Conservation (phyloP, 208 protist genomes). For the Porcisia deanei region DNA sequence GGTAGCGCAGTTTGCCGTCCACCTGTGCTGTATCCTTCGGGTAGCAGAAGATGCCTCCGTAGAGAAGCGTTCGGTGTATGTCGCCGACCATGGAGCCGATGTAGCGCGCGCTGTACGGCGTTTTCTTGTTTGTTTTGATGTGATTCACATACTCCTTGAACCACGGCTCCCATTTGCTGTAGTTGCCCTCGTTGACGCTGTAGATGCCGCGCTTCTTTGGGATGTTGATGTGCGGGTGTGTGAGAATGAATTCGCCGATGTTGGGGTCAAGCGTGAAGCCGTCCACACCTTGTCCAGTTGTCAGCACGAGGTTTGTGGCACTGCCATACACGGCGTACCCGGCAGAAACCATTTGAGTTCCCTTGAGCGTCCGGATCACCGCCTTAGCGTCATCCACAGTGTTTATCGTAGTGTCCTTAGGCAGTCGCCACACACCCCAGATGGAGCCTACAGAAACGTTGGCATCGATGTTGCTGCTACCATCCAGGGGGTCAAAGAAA, state of each 20-base stretch:
- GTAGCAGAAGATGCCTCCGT: constrained; percentile 99
- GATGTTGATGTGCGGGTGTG: constrained; percentile 93
- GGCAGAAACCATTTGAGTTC: constrained; percentile 75
- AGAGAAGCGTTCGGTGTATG: constrained; percentile 98
- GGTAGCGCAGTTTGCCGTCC: constrained; percentile 96
- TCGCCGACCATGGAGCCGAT: constrained; percentile 97
- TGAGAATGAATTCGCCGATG: constrained; percentile 97
- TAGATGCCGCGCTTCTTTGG: constrained; percentile 94
- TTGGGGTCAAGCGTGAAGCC: constrained; percentile 96
- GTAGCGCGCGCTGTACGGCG: constrained; percentile 81
- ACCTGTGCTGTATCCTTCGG: constrained; percentile 89
- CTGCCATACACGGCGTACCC: constrained; percentile 97
- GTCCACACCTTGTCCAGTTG: constrained; percentile 89
- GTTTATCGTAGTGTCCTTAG: constrained; percentile 74
- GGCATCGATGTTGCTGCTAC: constrained; percentile 97
- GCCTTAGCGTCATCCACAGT: constrained; percentile 80
- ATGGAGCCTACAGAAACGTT: constrained; percentile 96
- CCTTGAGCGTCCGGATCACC: constrained; percentile 63
- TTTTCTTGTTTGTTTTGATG: constrained; percentile 67
- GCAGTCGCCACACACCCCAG: constrained; percentile 87
- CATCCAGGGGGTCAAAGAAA: constrained; percentile 97
- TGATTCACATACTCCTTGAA: constrained; percentile 74
- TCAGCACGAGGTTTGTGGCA: constrained; percentile 94
- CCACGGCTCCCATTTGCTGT: constrained; percentile 74
- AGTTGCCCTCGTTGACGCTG: constrained; percentile 97